These are phyloP conservation scores for Globisporangium uncinulatum DNA, from an alignment of 352 stramenopile species.

Conservation along the genomic window DNA sequence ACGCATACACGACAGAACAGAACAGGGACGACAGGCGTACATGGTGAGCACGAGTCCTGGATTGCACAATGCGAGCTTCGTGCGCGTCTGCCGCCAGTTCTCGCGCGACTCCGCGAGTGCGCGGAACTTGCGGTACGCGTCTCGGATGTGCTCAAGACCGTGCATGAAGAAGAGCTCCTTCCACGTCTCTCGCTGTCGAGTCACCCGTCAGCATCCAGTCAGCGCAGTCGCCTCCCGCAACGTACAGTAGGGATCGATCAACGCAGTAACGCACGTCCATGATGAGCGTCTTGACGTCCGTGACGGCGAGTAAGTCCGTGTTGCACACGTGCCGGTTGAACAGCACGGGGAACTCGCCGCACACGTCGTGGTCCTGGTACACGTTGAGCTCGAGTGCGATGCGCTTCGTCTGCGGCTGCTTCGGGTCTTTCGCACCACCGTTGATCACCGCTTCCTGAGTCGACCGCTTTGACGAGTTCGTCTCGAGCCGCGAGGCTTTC, in stretches of 20 bases:
- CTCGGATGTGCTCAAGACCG: conserved; percentile 55
- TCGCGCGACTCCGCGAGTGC: conserved; percentile 60
- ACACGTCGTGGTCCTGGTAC: conserved; percentile 81
- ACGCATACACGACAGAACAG: not conserved
- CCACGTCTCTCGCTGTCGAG: conserved; percentile 44
- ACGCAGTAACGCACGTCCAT: conserved; percentile 52
- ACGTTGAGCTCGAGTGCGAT: conserved; percentile 67
- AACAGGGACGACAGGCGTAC: conserved; percentile 20
- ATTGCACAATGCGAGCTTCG: conserved; percentile 67
- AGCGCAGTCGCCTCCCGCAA: too few species aligned
- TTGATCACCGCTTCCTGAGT: conserved; percentile 13
- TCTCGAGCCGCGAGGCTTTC: conserved; percentile 41
- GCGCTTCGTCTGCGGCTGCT: conserved; percentile 25
- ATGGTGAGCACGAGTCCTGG: conserved; percentile 63
- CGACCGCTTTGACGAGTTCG: conserved; percentile 20
- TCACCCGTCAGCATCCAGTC: too few species aligned
- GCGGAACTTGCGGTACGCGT: conserved; percentile 49
- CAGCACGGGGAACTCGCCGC: conserved; percentile 57
- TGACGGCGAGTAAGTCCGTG: conserved; percentile 58
- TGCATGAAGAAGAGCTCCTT: conserved; percentile 77
- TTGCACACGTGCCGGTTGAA: conserved; percentile 55
- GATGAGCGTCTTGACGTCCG: conserved; percentile 72
- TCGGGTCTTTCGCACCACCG: conserved; percentile 11
- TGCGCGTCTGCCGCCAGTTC: conserved; percentile 69
- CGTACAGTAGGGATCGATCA: too few species aligned